Evolutionary conservation across 2,329 filamentous ascomycete species (phyloP), one percentile per base, ranked within the genome.

Genomic region (Pestalotiopsis sp.): DNA sequence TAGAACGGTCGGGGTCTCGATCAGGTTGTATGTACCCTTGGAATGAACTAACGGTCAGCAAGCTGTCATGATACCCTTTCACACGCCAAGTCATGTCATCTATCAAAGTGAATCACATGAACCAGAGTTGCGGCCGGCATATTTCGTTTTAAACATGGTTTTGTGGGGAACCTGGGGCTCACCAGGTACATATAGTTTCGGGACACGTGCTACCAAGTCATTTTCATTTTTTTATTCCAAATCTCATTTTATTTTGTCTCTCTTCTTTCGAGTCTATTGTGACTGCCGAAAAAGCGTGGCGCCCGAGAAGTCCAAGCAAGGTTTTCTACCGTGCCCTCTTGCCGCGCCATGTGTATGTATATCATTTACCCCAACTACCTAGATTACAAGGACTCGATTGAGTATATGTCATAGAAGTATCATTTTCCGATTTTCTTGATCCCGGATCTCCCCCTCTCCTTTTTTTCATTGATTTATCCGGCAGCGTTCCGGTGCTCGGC

Each of bases 401-500:
- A 9, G 7, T 20, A 49, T 49, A 20, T 52, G 6, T 52, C 11
- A 9, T 20, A 52, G 5, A 52, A 23, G 17, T 9, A 20, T 9
- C 5, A n/a, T n/a, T n/a, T 52, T 52, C 4, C 7, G n/a, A 49
- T 49, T 27, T 6, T 27, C 27, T 27, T 27, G 4, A n/a, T 4
- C 4, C 13, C 14, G 12, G 17, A 13, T 49, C 13, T 49, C n/a
- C 5, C 4, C 20, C 14, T 49, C n/a, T 49, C n/a, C 14, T n/a
- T n/a, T 49, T 49, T 52, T 7, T n/a, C 11, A 12, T 14, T 4
- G 23, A 3, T 23, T 5, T 17, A 86, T 56, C 81, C 83, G 49
- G 81, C 79, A 4, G 81, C 81, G 67, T 89, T 89, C 69, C 87
- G 81, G 65, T 77, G 73, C 63, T 86, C 85, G 2, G 87, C 87